These are phyloP conservation scores for Beauveria brongniartii DNA, from an alignment of 2,329 filamentous ascomycete species.

Conservation along the genomic window DNA sequence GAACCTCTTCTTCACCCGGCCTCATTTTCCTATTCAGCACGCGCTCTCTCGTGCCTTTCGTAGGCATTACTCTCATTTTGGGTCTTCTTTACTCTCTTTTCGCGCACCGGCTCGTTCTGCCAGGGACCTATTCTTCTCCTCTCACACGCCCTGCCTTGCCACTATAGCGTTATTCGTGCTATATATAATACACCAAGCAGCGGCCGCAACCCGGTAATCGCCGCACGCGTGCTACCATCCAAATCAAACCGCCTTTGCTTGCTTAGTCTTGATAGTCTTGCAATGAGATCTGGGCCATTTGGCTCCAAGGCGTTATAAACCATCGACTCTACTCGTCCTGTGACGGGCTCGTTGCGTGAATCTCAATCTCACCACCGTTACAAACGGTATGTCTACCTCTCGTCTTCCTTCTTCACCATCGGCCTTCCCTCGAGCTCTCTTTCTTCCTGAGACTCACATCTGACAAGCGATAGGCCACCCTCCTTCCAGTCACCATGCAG, in stretches of 20 bases:
- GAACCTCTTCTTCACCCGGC: neutral
- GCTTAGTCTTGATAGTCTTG: neutral
- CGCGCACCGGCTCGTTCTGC: neutral
- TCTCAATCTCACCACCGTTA: neutral
- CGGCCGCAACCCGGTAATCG: neutral
- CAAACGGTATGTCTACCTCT: slow-evolving; percentile 9
- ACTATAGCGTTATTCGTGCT: neutral
- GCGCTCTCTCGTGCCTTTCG: slow-evolving; percentile 3
- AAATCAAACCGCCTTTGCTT: neutral
- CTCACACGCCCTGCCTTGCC: neutral
- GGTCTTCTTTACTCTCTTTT: neutral
- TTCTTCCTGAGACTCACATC: neutral
- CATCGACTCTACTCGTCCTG: neutral
- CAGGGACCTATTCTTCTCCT: neutral
- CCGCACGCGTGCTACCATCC: neutral
- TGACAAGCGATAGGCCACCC: slow-evolving; percentile 20
- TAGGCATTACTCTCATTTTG: slow-evolving; percentile 6
- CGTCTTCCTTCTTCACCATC: neutral
- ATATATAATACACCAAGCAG: neutral
- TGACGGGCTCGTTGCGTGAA: neutral
- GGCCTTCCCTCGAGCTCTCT: neutral
- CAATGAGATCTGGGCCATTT: neutral
- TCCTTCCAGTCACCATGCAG: slow-evolving; percentile 19
- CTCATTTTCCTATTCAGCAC: neutral
- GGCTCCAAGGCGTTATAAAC: slow-evolving; percentile 3